Base-by-base conservation (phyloP, 768 basidiomycete species). In the Lactarius sanguifluus region DNA sequence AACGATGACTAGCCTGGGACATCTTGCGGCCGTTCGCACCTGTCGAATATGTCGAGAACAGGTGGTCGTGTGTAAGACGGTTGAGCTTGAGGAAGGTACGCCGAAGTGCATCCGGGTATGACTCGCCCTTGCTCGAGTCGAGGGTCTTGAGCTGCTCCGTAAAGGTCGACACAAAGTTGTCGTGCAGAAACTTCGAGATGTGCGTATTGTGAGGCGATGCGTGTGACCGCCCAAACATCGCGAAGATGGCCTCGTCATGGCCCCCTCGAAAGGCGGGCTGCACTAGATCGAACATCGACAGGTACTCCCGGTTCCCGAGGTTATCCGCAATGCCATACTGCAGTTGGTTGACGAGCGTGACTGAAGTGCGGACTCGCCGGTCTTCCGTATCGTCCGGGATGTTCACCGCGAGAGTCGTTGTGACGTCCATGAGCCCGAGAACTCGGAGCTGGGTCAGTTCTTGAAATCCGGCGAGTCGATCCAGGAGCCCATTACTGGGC, bases 381-480 rank as follows among this genome's bases (percentile, higher is more conserved):
- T 94, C 91, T 62, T 94, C 92, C 69, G 81, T 89, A 74, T 95
- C 94, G 70, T 92, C 90, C 0, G 92, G 90, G 57, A 92, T 89
- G 43, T 79, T 78, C 66, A 81, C 80, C 28, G 82, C 76, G 59
- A 82, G 83, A 9, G 86, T 85, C 15, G 85, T 87, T 20, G 87
- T 87, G 68, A 99, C 93, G 75, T 98, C 97, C 92, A 98, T 99
- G 43, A 99, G 84, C n/a, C 97, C 97, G 13, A 99, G 84, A 13
- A 96, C 87, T 32, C 89, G 89, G 47, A 99, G 82, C 65, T 94
- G 86, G 0, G 83, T 83, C n/a, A 98, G 82, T n/a, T 85, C 85
- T 16, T 88, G 88, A 78, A 98, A 99, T 65, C 93, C 93, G 23
- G 93, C 88, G 8, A 95, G 82, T 43, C 50, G 65, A 50, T 66